A percentile compares a stretch with the other conserved stretches of the same genome.
Evolutionary conservation across 768 basidiomycete genomes (phyloP).

Genomic region (Crassisporium funariophilum): DNA sequence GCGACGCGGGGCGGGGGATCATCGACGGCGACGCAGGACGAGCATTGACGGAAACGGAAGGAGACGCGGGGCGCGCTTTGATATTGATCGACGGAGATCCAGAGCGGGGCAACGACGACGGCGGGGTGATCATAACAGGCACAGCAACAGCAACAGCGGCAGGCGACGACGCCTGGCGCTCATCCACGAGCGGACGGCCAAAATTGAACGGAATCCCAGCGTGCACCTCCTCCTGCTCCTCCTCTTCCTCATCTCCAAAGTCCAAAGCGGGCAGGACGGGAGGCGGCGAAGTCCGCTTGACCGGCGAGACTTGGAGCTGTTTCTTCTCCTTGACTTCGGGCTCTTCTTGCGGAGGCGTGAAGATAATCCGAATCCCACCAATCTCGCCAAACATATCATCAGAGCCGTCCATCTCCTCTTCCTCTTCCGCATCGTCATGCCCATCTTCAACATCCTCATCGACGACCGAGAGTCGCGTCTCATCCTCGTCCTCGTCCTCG

Average conservation of each 20-base stretch:
- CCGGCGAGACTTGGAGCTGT: conserved; percentile 31
- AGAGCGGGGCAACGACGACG: conserved; percentile 3
- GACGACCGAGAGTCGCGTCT: conserved; percentile 26
- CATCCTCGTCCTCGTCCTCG: conserved; percentile 52
- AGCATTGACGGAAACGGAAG: conserved; percentile 7
- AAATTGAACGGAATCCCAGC: conserved; percentile 37
- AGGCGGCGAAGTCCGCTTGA: conserved; percentile 30
- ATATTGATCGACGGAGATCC: conserved; percentile 10
- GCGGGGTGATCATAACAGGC: conserved; percentile 10
- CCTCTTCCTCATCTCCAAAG: conserved; percentile 34
- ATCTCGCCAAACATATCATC: conserved; percentile 62
- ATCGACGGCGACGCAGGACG: conserved; percentile 21
- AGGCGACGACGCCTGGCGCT: conserved; percentile 20
- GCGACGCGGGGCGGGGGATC: conserved; percentile 30
- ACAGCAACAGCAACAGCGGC: conserved; percentile 16
- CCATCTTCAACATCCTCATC: conserved; percentile 38
- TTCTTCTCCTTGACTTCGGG: conserved; percentile 29
- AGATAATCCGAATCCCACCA: conserved; percentile 75
- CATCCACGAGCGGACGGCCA: conserved; percentile 24
- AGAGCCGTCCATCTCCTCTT: conserved; percentile 37
- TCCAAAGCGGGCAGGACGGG: conserved; percentile 37
- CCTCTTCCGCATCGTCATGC: conserved; percentile 39
- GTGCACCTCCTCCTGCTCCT: conserved; percentile 20
- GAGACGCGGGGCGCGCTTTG: conserved; percentile 2
- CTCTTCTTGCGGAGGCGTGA: conserved; percentile 60